Conservation (phyloP, 1,139 yeast species). For the Blastobotrys proliferans region DNA sequence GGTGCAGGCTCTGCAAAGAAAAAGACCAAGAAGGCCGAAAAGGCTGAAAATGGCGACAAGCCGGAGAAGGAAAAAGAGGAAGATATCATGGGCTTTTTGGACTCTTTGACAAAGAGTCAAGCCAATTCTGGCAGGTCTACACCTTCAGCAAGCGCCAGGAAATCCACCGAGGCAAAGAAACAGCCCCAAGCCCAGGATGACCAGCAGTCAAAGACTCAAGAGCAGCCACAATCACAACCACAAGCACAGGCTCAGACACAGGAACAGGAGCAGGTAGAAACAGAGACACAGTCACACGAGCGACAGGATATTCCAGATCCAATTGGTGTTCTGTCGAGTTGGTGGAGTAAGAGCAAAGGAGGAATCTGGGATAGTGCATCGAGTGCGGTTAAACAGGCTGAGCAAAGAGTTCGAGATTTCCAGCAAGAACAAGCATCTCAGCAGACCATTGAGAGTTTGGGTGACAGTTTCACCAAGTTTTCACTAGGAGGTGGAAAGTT, state of each 20-base stretch:
- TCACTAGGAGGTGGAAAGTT: background rate
- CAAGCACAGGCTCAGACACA: background rate
- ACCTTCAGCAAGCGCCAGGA: constrained; percentile 21
- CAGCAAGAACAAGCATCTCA: constrained; percentile 30
- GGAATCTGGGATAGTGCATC: constrained; percentile 59
- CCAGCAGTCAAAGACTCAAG: constrained; percentile 10
- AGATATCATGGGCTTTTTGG: constrained; percentile 82
- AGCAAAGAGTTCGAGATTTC: constrained; percentile 37
- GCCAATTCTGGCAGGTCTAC: constrained; percentile 26
- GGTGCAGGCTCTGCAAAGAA: constrained; percentile 17
- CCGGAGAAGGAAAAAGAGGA: constrained; percentile 56
- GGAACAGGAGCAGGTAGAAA: constrained; percentile 1
- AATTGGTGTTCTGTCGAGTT: constrained; percentile 31
- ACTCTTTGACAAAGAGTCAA: constrained; percentile 50
- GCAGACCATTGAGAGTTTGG: constrained; percentile 26
- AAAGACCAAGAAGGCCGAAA: constrained; percentile 27
- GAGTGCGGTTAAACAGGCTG: constrained; percentile 57
- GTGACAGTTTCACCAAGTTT: constrained; percentile 20
- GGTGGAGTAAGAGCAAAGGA: constrained; percentile 50
- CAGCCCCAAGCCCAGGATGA: background rate
- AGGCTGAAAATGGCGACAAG: constrained; percentile 18
- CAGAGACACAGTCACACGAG: background rate
- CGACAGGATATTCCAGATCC: constrained; percentile 13
- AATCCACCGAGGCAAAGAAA: background rate
- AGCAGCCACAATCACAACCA: constrained; percentile 10